These are phyloP conservation scores for Candida sanyaensis DNA, from an alignment of 1,139 yeast genomes.

Conservation along the genomic window DNA sequence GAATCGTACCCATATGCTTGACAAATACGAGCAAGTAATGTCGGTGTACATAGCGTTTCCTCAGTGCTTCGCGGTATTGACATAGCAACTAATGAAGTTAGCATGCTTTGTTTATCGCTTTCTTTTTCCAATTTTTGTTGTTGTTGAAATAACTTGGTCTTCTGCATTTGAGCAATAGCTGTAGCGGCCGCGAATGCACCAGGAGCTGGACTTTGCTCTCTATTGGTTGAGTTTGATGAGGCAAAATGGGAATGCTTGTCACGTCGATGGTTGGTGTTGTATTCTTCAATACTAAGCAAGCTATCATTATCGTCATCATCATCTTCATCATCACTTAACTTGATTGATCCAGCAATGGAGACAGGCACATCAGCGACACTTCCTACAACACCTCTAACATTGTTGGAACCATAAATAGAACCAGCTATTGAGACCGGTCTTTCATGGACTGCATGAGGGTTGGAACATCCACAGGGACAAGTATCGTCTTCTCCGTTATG, in stretches of 20 bases:
- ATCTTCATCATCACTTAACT: slow-evolving; percentile 53
- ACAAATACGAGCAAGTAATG: slow-evolving; percentile 66
- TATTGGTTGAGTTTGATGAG: slow-evolving; percentile 18
- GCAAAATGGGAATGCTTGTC: slow-evolving; percentile 13
- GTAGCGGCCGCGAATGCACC: slow-evolving; percentile 78
- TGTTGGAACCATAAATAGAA: slow-evolving; percentile 39
- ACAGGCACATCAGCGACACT: slow-evolving; percentile 16
- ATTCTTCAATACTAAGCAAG: slow-evolving; percentile 34
- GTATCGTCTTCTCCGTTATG: slow-evolving; percentile 42
- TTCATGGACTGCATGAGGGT: slow-evolving; percentile 58
- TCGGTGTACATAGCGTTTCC: slow-evolving; percentile 73
- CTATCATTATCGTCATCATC: slow-evolving; percentile 38
- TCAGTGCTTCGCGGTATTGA: slow-evolving; percentile 78
- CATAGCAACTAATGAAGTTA: slow-evolving; percentile 69
- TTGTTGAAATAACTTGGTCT: slow-evolving; percentile 24
- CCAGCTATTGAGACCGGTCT: slow-evolving; percentile 68
- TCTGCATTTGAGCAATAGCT: slow-evolving; percentile 58
- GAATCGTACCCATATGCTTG: slow-evolving; percentile 71
- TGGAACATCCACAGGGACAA: slow-evolving; percentile 58
- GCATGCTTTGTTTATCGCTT: slow-evolving; percentile 47
- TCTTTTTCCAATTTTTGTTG: slow-evolving; percentile 28
- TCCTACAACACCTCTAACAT: slow-evolving; percentile 19
- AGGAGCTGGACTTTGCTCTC: slow-evolving; percentile 65
- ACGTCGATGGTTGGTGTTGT: slow-evolving; percentile 9
- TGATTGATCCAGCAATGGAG: slow-evolving; percentile 38